phyloP scores from a whole-genome alignment of 225 moss, liverwort and hornwort genomes.

The Polytrichum formosum region DNA sequence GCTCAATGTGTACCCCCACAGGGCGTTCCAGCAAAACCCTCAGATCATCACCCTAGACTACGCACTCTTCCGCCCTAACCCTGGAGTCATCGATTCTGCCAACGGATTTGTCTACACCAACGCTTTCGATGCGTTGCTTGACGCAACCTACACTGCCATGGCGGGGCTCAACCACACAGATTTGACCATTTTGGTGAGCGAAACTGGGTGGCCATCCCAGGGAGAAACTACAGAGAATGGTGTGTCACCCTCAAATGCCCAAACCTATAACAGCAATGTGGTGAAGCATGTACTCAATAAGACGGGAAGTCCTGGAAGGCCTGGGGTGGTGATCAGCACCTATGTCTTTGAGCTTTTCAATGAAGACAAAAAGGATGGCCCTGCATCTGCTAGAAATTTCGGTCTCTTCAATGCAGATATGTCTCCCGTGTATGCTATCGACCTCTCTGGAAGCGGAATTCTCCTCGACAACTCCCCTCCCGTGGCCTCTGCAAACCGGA shows the following conservation, averaged over 20 bases:
- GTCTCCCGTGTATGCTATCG: slow-evolving; percentile 59
- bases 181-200: slow-evolving; percentile 51
- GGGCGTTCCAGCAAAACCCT: slow-evolving; percentile 30
- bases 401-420: slow-evolving; percentile 62
- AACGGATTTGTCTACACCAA: slow-evolving; percentile 55
- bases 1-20: slow-evolving; percentile 60
- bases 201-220: slow-evolving; percentile 53
- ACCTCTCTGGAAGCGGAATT: slow-evolving; percentile 50
- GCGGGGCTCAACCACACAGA: slow-evolving; percentile 54
- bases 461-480: slow-evolving; percentile 14
- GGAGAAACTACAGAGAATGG: slow-evolving; percentile 39
- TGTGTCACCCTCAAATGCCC: slow-evolving; percentile 30
- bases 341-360: slow-evolving; percentile 58
- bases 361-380: slow-evolving; percentile 55
- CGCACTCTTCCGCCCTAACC: slow-evolving; percentile 36
- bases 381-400: slow-evolving; percentile 65
- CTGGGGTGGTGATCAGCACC: slow-evolving; percentile 35
- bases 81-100: slow-evolving; percentile 35
- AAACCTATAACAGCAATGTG: slow-evolving; percentile 36
- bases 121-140: slow-evolving; percentile 50
- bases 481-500: slow-evolving; percentile 24
- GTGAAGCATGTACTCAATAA: slow-evolving; percentile 36
- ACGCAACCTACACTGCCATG: slow-evolving; percentile 59
- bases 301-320: slow-evolving; percentile 42
- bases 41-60: slow-evolving; percentile 37